Evolutionary conservation across 352 stramenopile genomes (phyloP).

Genomic region (Phytopythium oedochilum): DNA sequence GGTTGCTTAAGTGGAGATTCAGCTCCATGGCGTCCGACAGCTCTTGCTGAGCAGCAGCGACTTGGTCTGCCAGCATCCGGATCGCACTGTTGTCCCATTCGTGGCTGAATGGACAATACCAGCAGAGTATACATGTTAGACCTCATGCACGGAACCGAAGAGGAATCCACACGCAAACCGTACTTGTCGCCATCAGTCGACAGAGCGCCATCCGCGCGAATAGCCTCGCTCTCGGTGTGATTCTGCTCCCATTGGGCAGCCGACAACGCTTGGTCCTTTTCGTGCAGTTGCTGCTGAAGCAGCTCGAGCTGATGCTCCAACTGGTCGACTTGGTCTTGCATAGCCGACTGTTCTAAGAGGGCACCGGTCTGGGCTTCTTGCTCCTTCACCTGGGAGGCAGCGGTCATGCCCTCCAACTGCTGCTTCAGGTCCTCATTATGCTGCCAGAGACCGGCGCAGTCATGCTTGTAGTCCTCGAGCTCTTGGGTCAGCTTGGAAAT

Average conservation of each 20-base stretch:
- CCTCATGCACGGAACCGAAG: neutral
- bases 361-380: constrained; percentile 53
- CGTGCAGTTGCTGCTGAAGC: constrained; percentile 54
- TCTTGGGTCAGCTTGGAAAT: constrained; percentile 35
- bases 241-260: constrained; percentile 27
- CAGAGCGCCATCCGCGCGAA: constrained; percentile 5
- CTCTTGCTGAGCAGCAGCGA: constrained; percentile 60
- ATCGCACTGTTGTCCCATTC: constrained; percentile 44
- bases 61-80: constrained; percentile 65
- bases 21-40: constrained; percentile 82
- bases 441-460: constrained; percentile 77
- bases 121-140: neutral
- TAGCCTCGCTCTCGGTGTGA: neutral
- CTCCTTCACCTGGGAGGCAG: constrained; percentile 54
- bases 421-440: constrained; percentile 78
- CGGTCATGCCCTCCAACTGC: constrained; percentile 51
- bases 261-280: constrained; percentile 48
- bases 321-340: constrained; percentile 47
- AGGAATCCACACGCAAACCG: constrained; percentile 8
- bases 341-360: constrained; percentile 40
- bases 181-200: constrained; percentile 32
- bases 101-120: constrained; percentile 9
- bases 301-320: constrained; percentile 57
- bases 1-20: constrained; percentile 75
- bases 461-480: constrained; percentile 74